Conservation (phyloP, 805 yeast species). For the Wickerhamomyces bisporus region DNA sequence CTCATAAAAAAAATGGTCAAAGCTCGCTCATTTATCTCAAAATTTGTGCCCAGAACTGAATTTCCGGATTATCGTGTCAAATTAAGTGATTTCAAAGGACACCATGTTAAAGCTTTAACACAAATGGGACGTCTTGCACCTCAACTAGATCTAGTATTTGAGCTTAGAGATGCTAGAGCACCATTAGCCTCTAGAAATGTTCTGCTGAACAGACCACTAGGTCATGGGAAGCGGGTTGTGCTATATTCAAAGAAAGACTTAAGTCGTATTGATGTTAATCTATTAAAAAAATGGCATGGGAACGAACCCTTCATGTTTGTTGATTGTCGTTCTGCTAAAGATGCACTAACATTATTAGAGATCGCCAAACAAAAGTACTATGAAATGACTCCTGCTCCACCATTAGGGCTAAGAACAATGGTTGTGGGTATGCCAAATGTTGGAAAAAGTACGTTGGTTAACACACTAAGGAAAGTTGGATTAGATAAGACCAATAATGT, state of each 20-base stretch:
- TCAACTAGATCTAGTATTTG: conserved; percentile 76
- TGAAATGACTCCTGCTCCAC: conserved; percentile 63
- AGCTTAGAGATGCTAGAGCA: conserved; percentile 84
- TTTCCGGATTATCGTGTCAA: conserved; percentile 73
- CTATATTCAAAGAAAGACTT: conserved; percentile 76
- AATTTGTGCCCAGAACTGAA: conserved; percentile 59
- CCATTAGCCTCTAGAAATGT: conserved; percentile 81
- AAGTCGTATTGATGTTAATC: conserved; percentile 36
- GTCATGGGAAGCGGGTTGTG: conserved; percentile 49
- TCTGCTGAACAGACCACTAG: conserved; percentile 63
- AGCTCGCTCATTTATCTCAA: conserved; percentile 6
- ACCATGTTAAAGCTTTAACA: conserved; percentile 75
- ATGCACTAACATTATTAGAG: conserved; percentile 46
- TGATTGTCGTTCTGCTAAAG: conserved; percentile 49
- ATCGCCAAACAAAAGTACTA: conserved; percentile 41
- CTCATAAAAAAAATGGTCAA: too few species aligned
- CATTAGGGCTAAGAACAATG: conserved; percentile 72
- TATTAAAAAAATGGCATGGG: conserved; percentile 46
- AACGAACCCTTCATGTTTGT: conserved; percentile 46
- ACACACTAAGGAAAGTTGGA: conserved; percentile 49
- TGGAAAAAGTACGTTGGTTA: conserved; percentile 89
- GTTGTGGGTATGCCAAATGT: conserved; percentile 96
- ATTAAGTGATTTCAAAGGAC: conserved; percentile 83
- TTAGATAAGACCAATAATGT: conserved; percentile 44
- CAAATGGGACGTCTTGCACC: conserved; percentile 65